Evolutionary conservation across 2,329 filamentous ascomycete genomes (phyloP).

Genomic region (Xylariaceae sp.): DNA sequence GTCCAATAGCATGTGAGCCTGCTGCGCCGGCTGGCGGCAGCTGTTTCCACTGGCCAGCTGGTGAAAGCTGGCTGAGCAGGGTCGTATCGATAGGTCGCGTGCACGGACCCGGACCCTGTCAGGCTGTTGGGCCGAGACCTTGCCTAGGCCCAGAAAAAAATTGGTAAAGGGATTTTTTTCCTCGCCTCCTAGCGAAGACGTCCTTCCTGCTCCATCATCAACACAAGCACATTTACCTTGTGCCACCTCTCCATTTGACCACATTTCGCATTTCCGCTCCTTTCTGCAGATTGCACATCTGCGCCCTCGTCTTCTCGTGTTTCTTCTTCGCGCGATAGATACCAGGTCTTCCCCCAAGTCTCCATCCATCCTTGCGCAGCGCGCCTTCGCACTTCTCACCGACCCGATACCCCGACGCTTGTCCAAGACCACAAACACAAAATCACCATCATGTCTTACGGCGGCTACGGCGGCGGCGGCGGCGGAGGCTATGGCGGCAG

Average conservation of each 20-base stretch:
- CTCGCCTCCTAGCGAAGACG: slow-evolving; percentile 20
- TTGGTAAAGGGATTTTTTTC: slow-evolving; percentile 20
- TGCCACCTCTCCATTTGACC: slow-evolving; percentile 6
- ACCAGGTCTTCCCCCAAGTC: slow-evolving; percentile 7
- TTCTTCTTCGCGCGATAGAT: not conserved
- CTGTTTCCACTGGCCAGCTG: no score
- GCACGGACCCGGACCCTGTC: not conserved
- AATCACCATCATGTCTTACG: slow-evolving; percentile 66
- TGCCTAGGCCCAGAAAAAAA: slow-evolving; percentile 18
- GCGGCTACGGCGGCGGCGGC: slow-evolving; percentile 41
- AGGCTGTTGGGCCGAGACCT: slow-evolving; percentile 9
- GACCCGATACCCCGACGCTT: no score
- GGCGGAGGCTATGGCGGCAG: slow-evolving; percentile 25
- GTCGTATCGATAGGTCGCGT: no score
- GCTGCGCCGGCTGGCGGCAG: no score
- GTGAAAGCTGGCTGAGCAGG: no score
- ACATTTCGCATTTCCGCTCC: slow-evolving; percentile 16
- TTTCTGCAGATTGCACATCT: slow-evolving; percentile 19
- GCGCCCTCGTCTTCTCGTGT: slow-evolving; percentile 8
- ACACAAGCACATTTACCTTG: slow-evolving; percentile 7
- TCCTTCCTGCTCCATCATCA: slow-evolving; percentile 15
- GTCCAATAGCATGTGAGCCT: no score
- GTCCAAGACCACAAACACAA: slow-evolving; percentile 11
- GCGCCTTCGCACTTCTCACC: slow-evolving; percentile 6
- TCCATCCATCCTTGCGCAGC: slow-evolving; percentile 15